Evolutionary conservation across 164 flowering plant genomes (phyloP).

Genomic region (Paratinospora sagittata): DNA sequence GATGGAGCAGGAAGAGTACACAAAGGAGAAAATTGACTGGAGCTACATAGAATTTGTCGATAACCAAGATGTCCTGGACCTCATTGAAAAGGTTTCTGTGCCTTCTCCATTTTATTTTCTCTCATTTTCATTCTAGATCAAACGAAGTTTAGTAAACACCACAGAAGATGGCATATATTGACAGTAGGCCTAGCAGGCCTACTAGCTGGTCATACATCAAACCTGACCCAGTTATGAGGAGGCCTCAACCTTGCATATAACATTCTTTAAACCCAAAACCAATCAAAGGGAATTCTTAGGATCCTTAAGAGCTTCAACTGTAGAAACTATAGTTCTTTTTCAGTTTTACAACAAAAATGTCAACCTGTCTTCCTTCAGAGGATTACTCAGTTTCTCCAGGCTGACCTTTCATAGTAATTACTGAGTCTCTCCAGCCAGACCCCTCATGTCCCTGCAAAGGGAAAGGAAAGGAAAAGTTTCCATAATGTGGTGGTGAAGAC

Average conservation of each 20-base stretch:
- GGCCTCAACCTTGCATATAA: no score
- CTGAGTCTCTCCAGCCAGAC: no score
- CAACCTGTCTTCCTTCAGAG: not conserved
- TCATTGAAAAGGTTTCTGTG: conserved; percentile 72
- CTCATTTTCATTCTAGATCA: not conserved
- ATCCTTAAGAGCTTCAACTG: not conserved
- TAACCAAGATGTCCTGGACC: conserved; percentile 87
- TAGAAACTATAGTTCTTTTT: not conserved
- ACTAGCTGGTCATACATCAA: not conserved
- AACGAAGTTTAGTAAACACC: not conserved
- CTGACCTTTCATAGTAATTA: no score
- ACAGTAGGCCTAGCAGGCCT: not conserved
- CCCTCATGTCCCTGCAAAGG: no score
- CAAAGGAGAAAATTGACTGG: conserved; percentile 83
- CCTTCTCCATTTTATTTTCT: conserved; percentile 1
- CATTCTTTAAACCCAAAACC: no score
- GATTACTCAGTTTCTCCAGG: no score
- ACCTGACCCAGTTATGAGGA: no score
- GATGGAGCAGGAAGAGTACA: conserved; percentile 92
- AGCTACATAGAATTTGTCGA: conserved; percentile 93
- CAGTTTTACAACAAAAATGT: not conserved
- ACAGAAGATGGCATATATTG: not conserved
- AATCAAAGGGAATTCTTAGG: no score
- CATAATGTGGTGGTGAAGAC: no score
- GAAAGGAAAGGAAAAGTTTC: no score